Evolutionary conservation across 768 basidiomycete genomes (phyloP).

Genomic region (Coprinellus micaceus): DNA sequence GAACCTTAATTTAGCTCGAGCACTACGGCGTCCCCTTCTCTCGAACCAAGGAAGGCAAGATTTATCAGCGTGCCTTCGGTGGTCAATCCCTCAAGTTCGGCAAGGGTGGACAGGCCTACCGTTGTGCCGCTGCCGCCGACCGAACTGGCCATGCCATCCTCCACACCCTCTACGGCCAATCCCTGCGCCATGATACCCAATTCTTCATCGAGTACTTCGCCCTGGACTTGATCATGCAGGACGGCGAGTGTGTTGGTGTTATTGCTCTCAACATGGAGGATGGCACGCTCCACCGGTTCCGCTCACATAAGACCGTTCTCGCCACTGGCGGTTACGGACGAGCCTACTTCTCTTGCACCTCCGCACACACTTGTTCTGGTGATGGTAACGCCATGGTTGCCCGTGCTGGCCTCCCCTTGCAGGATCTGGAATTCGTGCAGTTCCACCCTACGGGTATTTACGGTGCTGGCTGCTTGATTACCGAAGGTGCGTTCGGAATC

Average conservation of each 20-base stretch:
- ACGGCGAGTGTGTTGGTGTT: slow-evolving; percentile 98
- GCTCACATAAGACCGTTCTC: slow-evolving; percentile 95
- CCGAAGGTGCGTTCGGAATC: slow-evolving; percentile 64
- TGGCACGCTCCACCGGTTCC: slow-evolving; percentile 97
- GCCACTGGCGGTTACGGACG: slow-evolving; percentile 99
- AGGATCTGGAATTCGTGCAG: slow-evolving; percentile 99
- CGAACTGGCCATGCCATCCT: slow-evolving; percentile 98
- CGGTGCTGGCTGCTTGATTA: slow-evolving; percentile 98
- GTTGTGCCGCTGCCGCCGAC: slow-evolving; percentile 97
- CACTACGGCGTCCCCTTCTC: slow-evolving; percentile 99
- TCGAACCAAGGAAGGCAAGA: slow-evolving; percentile 96
- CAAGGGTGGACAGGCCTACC: slow-evolving; percentile 98
- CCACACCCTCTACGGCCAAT: slow-evolving; percentile 99
- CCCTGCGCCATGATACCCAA: slow-evolving; percentile 97
- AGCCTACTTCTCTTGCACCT: slow-evolving; percentile 97
- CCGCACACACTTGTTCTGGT: slow-evolving; percentile 97
- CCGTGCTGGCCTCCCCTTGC: slow-evolving; percentile 92
- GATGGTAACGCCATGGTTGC: slow-evolving; percentile 99
- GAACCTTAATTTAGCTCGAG: slow-evolving; percentile 64
- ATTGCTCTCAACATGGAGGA: slow-evolving; percentile 99
- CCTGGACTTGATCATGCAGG: slow-evolving; percentile 98
- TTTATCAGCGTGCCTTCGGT: slow-evolving; percentile 98
- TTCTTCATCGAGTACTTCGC: slow-evolving; percentile 99
- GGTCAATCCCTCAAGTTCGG: slow-evolving; percentile 96
- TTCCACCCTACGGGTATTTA: slow-evolving; percentile 99